These are phyloP conservation scores for Murraya paniculata DNA, from an alignment of 345 rosid genomes.

Conservation along the genomic window DNA sequence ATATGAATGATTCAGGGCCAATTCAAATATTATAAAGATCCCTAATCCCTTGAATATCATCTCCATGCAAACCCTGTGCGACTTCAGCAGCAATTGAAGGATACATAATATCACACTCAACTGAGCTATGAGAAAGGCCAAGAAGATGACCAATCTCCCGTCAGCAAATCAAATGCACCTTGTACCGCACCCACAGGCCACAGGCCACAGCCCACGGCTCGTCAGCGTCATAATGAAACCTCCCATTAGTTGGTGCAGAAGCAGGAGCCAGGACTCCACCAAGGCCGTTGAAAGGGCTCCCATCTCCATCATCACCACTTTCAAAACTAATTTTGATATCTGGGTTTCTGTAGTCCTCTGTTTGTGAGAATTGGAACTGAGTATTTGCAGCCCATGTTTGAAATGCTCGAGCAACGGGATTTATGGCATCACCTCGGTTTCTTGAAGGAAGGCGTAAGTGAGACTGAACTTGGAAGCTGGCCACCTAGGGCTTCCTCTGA, in stretches of 20 bases:
- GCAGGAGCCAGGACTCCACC: conserved; percentile 27
- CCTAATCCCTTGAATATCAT: conserved; percentile 33
- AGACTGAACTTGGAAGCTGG: conserved; percentile 36
- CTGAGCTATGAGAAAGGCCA: conserved; percentile 33
- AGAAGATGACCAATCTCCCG: conserved; percentile 43
- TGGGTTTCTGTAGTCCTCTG: not conserved
- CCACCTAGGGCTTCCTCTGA: conserved; percentile 24
- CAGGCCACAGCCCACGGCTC: conserved; percentile 26
- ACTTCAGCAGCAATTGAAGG: conserved; percentile 4
- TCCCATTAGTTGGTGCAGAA: conserved; percentile 22
- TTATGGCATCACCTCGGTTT: not conserved
- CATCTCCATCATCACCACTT: conserved; percentile 23
- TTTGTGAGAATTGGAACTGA: conserved; percentile 22
- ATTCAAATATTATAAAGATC: conserved; percentile 12
- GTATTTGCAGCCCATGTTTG: conserved; percentile 22
- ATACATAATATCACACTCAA: conserved; percentile 31
- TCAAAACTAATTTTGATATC: conserved; percentile 25
- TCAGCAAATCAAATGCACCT: conserved; percentile 10
- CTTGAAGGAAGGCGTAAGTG: conserved; percentile 18
- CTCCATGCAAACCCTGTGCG: conserved; percentile 19
- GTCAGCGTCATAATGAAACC: conserved; percentile 32
- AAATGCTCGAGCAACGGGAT: conserved; percentile 22
- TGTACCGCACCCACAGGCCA: not conserved
- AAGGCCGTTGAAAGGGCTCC: conserved; percentile 12
- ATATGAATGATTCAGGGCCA: no score